Base-by-base conservation (phyloP, 1,139 yeast species). In the Arxiozyma telluris region DNA sequence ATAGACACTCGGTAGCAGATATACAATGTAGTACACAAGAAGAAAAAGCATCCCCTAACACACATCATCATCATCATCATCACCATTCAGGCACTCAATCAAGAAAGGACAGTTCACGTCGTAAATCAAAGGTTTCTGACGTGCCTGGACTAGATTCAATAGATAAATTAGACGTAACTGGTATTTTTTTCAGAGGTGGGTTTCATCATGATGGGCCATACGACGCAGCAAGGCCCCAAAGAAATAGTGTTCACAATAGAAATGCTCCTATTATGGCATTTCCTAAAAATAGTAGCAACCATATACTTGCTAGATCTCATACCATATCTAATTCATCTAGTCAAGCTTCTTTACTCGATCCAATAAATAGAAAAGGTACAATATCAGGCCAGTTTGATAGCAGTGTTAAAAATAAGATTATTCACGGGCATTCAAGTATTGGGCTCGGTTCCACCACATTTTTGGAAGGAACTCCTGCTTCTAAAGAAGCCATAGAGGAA, bases 131-230 rank as follows among this genome's bases (percentile, higher is more conserved):
- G 60, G 52, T 73, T 63, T 44, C 41, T 6, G 44, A 43, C 9
- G 48, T 23, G 7, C 38, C 43, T 12, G 51, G 43, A 3, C 79
- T 91, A 61, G 98, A 93, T 67, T 87, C 95, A 4, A 93, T 93
- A 63, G 98, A 93, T 72, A 87, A 86, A 70, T 76, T 93, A 61
- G 98, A 93, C 68, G 97, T 90, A 42, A 89, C 97, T 6, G 97
- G 96, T 0, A 78, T 91, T 60, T 48, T 52, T 30, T 90, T 87
- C 67, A 96, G 96, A 8, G 86, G 86, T 44, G 87, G 93, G 1
- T 91, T 93, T 76, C 98, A 93, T 70, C 98, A 93, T 69, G 98
- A 93, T 71, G 98, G 98, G 9, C 98, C 98, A 21, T 93, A 91
- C 68, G 98, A 93, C 70, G 98, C 98, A 1, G 90, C 97, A 71